These are phyloP conservation scores for Emmonsiellopsis sp. DNA, from an alignment of 2,329 filamentous ascomycete species.

Conservation along the genomic window DNA sequence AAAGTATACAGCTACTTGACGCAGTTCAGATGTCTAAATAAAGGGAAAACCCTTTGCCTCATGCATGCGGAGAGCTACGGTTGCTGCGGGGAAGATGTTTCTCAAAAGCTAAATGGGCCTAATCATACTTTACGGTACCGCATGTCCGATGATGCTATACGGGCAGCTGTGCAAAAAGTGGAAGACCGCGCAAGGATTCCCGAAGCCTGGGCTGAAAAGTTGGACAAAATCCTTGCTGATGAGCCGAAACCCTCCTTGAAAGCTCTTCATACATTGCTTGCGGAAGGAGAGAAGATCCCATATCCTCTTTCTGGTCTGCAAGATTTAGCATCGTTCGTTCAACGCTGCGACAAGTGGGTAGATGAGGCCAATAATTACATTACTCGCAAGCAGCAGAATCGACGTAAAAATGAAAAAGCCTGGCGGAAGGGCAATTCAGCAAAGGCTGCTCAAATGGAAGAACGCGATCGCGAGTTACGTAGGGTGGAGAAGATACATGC, in stretches of 20 bases:
- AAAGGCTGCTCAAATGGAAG: slow-evolving; percentile 73
- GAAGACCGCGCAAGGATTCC: slow-evolving; percentile 78
- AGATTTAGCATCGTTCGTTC: slow-evolving; percentile 79
- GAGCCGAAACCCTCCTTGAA: slow-evolving; percentile 79
- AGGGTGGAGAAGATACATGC: slow-evolving; percentile 83
- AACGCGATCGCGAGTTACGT: slow-evolving; percentile 72
- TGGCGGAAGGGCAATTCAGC: slow-evolving; percentile 63
- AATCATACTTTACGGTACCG: slow-evolving; percentile 71
- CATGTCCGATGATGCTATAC: slow-evolving; percentile 62
- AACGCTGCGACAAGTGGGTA: slow-evolving; percentile 94
- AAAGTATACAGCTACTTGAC: slow-evolving; percentile 89
- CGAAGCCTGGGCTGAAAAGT: slow-evolving; percentile 83
- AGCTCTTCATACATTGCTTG: slow-evolving; percentile 68
- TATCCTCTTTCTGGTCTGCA: slow-evolving; percentile 76
- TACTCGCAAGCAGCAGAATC: slow-evolving; percentile 93
- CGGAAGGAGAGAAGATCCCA: slow-evolving; percentile 93
- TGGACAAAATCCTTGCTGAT: slow-evolving; percentile 73
- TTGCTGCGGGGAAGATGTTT: slow-evolving; percentile 63
- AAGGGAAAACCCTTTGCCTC: slow-evolving; percentile 73
- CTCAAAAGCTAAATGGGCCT: slow-evolving; percentile 57
- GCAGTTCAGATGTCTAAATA: slow-evolving; percentile 73
- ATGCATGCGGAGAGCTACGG: slow-evolving; percentile 69
- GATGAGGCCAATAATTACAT: slow-evolving; percentile 95
- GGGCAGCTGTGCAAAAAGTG: slow-evolving; percentile 60
- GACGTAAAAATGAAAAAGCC: slow-evolving; percentile 84